Evolutionary conservation across 164 flowering plant species (phyloP), one percentile per base, ranked within the genome.

Genomic region (Piper longum): DNA sequence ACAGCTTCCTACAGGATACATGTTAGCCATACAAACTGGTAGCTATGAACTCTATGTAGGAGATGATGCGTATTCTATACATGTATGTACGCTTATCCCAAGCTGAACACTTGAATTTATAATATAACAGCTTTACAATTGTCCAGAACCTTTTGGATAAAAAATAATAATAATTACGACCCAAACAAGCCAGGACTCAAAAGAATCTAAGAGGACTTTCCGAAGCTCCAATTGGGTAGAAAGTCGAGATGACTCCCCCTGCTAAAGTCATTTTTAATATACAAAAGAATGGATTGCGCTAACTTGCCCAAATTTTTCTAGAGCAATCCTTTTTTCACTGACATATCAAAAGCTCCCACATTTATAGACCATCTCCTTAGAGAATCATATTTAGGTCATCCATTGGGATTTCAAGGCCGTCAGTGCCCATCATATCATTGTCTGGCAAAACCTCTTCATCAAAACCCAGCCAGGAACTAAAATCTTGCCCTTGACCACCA

Each of bases 311-410:
- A 61, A 16, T 48, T 36, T 44, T 64, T 62, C 54, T 65, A 19
- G 62, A 75, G 36, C 36, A 69, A 69, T 60, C 69, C 63, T 60
- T 56, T 74, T 72, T 64, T 54, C 51, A 61, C 59, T 67, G 68
- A 72, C 60, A 57, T 57, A 4, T 41, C 12, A 11, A 41, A 8
- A 14, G 41, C 12, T 13, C 11, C 41, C 12, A 14, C 16, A 57
- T 5, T 18, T 18, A 57, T 7, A 41, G 4, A 57, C 36, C 4
- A 36, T 13, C 26, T 69, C 73, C 60, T 78, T 73, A 82, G 5
- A 72, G 67, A 65, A 82, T 59, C 83, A 83, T 77, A 70, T 78
- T 78, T 68, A 85, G 83, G 66, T 87, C 89, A 64, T 87, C 90
- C 93, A 87, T 80, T 41, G 93, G 93, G 67, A 83, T 82, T 51